Evolutionary conservation across 2,329 filamentous ascomycete species (phyloP), one percentile per base, ranked within the genome.

Genomic region (Aspergillus texensis): DNA sequence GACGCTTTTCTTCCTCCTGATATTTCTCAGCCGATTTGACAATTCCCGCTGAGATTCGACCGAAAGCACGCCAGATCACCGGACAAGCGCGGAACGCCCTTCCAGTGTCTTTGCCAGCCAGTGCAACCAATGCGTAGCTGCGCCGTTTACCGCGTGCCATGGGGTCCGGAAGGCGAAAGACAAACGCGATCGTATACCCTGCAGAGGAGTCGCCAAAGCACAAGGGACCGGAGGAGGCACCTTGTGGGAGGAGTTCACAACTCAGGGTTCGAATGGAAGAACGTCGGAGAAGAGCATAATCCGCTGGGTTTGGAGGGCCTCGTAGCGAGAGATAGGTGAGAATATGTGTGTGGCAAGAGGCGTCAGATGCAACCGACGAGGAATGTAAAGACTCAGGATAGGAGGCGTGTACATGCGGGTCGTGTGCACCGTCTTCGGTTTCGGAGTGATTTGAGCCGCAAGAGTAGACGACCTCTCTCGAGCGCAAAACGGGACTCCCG

Each of bases 131-230:
- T 2, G 85, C 85, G 73, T 88, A 88, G 43, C 82, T 84, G 60
- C 85, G 82, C 63, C 83, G 80, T 63, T 84, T 82, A 41, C 85
- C 85, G 61, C 85, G 83, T 11, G 85, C 85, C 72, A 85, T 82
- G 19, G 84, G 84, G 68, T 88, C 85, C 16, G 83, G 83, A 21
- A 88, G 79, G 52, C 85, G 84, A 73, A 88, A 88, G 46, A 86
- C 81, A 70, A 86, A 87, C 48, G 85, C 85, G 58, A 87, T 85
- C 21, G 85, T 87, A 75, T 87, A 86, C 58, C 85, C 85, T 6
- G 83, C 80, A 24, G 79, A 79, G 0, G 82, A 78, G 65, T 87
- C 85, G 32, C 85, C 85, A 67, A 87, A 88, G 69, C 83, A 85
- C 54, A 88, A 75, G n/a, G 84, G 84, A 0, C 85, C 85, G 8